phyloP scores from a whole-genome alignment of 345 rosid species.

The Erucastrum elatum region DNA sequence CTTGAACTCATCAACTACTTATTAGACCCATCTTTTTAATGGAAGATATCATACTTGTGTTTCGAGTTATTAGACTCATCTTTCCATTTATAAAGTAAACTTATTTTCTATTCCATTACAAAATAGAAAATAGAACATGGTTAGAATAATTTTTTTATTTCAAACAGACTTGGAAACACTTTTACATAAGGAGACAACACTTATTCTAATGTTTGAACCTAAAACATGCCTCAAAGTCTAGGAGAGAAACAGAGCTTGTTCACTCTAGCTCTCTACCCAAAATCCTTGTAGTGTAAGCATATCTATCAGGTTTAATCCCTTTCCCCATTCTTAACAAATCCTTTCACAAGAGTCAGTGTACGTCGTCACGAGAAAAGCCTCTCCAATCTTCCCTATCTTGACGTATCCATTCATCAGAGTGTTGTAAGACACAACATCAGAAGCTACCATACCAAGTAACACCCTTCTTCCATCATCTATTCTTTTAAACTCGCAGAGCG shows the following conservation, averaged over 20 bases:
- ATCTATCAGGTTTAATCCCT: no score
- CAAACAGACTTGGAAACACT: not conserved
- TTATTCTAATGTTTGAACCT: not conserved
- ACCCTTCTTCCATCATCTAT: constrained; percentile 50
- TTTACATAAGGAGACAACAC: not conserved
- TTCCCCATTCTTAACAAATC: no score
- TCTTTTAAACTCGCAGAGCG: constrained; percentile 55
- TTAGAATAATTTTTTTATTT: not conserved
- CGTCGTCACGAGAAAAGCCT: constrained; percentile 33
- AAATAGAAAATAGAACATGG: not conserved
- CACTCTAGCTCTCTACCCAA: constrained; percentile 12
- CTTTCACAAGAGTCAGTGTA: no score
- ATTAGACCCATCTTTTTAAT: no score
- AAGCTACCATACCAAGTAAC: constrained; percentile 47
- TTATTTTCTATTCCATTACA: not conserved
- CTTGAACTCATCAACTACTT: no score
- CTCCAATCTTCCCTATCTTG: constrained; percentile 50
- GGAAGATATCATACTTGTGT: not conserved
- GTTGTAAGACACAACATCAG: constrained; percentile 70
- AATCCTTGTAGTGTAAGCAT: not conserved
- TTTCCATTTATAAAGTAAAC: not conserved
- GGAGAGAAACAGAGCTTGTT: constrained; percentile 24
- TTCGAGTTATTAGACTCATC: not conserved
- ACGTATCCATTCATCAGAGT: constrained; percentile 62
- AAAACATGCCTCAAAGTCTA: constrained; percentile 25